These are phyloP conservation scores for Coniella lustricola DNA, from an alignment of 2,329 filamentous ascomycete species.

Conservation along the genomic window DNA sequence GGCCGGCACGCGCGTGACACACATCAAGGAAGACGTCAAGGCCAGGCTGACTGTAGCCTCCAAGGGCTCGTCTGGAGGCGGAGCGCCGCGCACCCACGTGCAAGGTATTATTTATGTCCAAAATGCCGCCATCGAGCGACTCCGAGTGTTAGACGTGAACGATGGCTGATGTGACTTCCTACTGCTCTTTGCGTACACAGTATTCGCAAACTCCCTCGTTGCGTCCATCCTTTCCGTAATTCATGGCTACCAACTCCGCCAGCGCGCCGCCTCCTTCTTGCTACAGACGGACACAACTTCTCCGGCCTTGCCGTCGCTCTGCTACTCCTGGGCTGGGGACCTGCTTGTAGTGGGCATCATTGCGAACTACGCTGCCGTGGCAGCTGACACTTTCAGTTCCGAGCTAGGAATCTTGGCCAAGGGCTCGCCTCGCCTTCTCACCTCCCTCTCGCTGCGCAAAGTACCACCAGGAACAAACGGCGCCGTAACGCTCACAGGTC, in stretches of 20 bases:
- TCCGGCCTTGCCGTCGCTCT: slow-evolving; percentile 35
- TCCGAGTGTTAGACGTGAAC: background rate
- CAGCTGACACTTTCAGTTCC: slow-evolving; percentile 89
- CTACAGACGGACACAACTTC: background rate
- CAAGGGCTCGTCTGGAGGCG: slow-evolving; percentile 65
- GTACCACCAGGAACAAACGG: slow-evolving; percentile 93
- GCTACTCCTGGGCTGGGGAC: slow-evolving; percentile 56
- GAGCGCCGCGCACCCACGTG: slow-evolving; percentile 74
- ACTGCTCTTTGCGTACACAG: slow-evolving; percentile 22
- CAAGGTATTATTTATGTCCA: slow-evolving; percentile 47
- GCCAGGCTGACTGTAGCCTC: slow-evolving; percentile 71
- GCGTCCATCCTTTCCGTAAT: slow-evolving; percentile 59
- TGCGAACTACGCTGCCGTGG: slow-evolving; percentile 83
- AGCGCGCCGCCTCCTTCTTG: slow-evolving; percentile 30
- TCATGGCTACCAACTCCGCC: slow-evolving; percentile 52
- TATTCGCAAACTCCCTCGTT: slow-evolving; percentile 79
- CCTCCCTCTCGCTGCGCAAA: slow-evolving; percentile 63
- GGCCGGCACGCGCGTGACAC: slow-evolving; percentile 74
- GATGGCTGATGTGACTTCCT: background rate
- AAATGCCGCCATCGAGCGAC: too few relatives aligned
- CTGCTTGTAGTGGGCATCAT: slow-evolving; percentile 59
- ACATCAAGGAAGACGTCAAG: slow-evolving; percentile 87
- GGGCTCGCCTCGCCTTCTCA: slow-evolving; percentile 74
- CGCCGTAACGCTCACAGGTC: slow-evolving; percentile 70
- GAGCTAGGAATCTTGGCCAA: slow-evolving; percentile 87